Conservation (phyloP, 306 rosid species). For the Quercus engelmannii region DNA sequence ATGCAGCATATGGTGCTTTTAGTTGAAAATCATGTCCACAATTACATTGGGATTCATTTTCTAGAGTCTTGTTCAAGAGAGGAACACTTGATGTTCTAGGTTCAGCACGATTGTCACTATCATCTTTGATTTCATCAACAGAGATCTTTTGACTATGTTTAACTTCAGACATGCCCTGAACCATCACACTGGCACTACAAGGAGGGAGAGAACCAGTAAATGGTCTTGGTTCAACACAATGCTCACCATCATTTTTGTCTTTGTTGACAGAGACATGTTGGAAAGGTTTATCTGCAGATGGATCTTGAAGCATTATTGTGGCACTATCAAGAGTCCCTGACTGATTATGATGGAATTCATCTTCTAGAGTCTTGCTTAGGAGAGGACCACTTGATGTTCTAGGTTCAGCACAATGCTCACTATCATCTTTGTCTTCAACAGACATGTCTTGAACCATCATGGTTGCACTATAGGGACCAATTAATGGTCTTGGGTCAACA, state of each 20-base stretch:
- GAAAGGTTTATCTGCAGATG: conserved; percentile 15
- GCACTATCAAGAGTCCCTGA: conserved; percentile 18
- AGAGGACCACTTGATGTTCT: conserved; percentile 12
- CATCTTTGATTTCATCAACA: conserved; percentile 12
- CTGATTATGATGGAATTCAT: conserved; percentile 17
- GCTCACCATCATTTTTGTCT: conserved; percentile 7
- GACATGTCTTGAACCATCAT: background rate
- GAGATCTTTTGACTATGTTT: conserved; percentile 2
- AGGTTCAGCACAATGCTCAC: conserved; percentile 14
- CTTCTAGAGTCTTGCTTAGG: background rate
- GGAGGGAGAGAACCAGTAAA: conserved; percentile 11
- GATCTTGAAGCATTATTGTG: conserved; percentile 7
- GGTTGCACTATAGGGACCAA: background rate
- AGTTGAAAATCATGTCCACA: conserved; percentile 26
- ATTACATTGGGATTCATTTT: conserved; percentile 12
- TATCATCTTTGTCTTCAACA: conserved; percentile 6
- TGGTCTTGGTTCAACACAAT: conserved; percentile 22
- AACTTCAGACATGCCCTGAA: background rate
- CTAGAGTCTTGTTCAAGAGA: conserved; percentile 6
- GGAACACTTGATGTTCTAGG: conserved; percentile 14
- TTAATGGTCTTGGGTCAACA: conserved; percentile 21
- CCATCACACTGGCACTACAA: background rate
- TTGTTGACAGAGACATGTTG: conserved; percentile 5
- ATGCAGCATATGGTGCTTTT: conserved; percentile 12
- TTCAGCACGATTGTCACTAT: conserved; percentile 4